Conservation (phyloP, 495 filamentous ascomycete genomes). For the Entonaema liquescens region DNA sequence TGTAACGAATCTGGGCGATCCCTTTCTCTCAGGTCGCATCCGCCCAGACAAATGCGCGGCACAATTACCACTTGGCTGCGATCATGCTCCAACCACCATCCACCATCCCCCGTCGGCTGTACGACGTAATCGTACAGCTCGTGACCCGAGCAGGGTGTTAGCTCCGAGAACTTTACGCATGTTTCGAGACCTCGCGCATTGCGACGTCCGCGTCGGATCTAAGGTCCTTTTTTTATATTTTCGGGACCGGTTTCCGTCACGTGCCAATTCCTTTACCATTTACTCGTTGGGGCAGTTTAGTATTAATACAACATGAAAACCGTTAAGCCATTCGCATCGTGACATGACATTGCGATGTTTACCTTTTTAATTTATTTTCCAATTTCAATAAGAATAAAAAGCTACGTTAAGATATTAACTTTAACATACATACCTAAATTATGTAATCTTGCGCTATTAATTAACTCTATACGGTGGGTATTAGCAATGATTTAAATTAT, state of each 20-base stretch:
- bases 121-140: background rate
- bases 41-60: conserved; percentile 2
- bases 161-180: background rate
- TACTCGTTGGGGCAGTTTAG: background rate
- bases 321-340: too few species aligned
- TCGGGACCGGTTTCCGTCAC: background rate
- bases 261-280: background rate
- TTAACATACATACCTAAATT: background rate
- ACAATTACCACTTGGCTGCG: background rate
- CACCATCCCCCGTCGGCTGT: background rate
- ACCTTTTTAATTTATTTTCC: background rate
- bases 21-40: background rate
- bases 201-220: background rate
- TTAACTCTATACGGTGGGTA: background rate
- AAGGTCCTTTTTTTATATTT: background rate
- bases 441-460: background rate
- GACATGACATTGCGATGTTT: background rate
- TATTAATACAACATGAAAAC: background rate
- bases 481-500: background rate
- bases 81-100: background rate
- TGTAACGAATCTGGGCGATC: background rate
- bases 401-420: background rate
- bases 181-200: background rate
- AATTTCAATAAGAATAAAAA: background rate
- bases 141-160: background rate